A percentile compares a stretch with the other conserved stretches of the same genome.
Conservation (phyloP, 345 rosid species). For the Gossypium bickii region DNA sequence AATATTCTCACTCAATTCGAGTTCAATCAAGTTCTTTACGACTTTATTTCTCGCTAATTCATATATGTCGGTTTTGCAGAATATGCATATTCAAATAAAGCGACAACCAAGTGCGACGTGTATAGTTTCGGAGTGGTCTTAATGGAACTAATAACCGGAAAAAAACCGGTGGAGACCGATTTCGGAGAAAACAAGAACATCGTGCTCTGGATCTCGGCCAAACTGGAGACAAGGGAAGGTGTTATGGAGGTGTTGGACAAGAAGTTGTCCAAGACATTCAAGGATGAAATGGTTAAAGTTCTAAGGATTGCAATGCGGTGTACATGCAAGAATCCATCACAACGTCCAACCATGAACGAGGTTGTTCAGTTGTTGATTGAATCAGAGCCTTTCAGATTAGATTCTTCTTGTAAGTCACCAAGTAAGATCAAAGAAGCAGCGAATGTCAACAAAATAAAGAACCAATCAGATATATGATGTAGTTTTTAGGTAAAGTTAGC, state of each 20-base stretch:
- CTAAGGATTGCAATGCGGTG: constrained; percentile 76
- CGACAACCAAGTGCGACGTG: constrained; percentile 89
- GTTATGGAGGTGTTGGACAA: constrained; percentile 68
- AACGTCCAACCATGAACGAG: constrained; percentile 84
- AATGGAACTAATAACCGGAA: constrained; percentile 87
- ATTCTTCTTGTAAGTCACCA: constrained; percentile 36
- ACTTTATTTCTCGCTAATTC: background rate
- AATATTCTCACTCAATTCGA: constrained; percentile 16
- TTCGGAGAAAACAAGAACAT: constrained; percentile 94
- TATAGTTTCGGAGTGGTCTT: constrained; percentile 89
- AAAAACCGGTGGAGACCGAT: constrained; percentile 65
- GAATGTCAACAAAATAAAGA: constrained; percentile 36
- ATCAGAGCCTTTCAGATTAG: constrained; percentile 55
- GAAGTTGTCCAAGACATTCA: constrained; percentile 47
- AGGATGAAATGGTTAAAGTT: constrained; percentile 61
- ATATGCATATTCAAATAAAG: constrained; percentile 75
- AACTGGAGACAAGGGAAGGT: constrained; percentile 68
- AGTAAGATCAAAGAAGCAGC: constrained; percentile 47
- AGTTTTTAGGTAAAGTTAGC: constrained; percentile 14
- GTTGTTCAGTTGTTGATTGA: constrained; percentile 71
- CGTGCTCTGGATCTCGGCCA: constrained; percentile 68
- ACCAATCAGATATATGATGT: constrained; percentile 29
- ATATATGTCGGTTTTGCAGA: constrained; percentile 44
- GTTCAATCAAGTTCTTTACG: background rate
- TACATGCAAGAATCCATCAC: constrained; percentile 53